A percentile compares a stretch with the other conserved stretches of the same genome.
These are phyloP conservation scores for Lodderomyces beijingensis DNA, from an alignment of 1,139 yeast species.

Conservation along the genomic window DNA sequence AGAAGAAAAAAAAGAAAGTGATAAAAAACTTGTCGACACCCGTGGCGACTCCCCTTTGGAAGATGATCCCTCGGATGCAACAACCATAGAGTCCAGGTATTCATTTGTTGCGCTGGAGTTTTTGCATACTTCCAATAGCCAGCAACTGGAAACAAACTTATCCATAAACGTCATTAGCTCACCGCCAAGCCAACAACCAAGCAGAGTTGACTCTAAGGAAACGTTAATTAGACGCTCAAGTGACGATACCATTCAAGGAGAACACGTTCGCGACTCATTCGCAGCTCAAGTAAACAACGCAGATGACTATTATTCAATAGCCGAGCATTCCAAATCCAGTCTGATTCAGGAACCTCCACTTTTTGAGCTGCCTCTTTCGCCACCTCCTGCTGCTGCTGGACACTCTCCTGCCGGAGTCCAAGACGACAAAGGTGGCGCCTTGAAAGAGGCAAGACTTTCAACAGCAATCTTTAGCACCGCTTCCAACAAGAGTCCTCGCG, in stretches of 20 bases:
- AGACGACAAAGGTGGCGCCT: slow-evolving; percentile 6
- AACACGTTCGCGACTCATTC: slow-evolving; percentile 5
- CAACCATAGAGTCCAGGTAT: slow-evolving; percentile 19
- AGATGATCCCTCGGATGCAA: slow-evolving; percentile 21
- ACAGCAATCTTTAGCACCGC: slow-evolving; percentile 27
- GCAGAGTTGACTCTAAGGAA: slow-evolving; percentile 26
- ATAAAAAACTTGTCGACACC: slow-evolving; percentile 5
- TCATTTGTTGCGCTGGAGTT: slow-evolving; percentile 8
- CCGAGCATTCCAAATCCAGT: slow-evolving; percentile 11
- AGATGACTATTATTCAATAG: slow-evolving; percentile 18
- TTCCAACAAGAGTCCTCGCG: slow-evolving; percentile 10
- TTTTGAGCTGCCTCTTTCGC: too few relatives aligned
- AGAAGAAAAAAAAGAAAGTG: background rate
- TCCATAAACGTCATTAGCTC: too few relatives aligned
- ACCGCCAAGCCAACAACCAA: slow-evolving; percentile 26
- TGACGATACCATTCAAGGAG: slow-evolving; percentile 6
- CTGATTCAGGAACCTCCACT: slow-evolving; percentile 6
- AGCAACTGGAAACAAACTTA: slow-evolving; percentile 19
- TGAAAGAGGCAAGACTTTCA: slow-evolving; percentile 20
- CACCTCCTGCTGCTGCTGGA: background rate
- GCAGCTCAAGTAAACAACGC: slow-evolving; percentile 5
- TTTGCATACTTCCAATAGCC: background rate
- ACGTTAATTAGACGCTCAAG: slow-evolving; percentile 15
- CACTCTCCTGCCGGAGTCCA: slow-evolving; percentile 2
- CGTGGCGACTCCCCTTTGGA: slow-evolving; percentile 18